Base-by-base conservation (phyloP, 148 eudicot genomes). In the Vaccinium corymbosum region DNA sequence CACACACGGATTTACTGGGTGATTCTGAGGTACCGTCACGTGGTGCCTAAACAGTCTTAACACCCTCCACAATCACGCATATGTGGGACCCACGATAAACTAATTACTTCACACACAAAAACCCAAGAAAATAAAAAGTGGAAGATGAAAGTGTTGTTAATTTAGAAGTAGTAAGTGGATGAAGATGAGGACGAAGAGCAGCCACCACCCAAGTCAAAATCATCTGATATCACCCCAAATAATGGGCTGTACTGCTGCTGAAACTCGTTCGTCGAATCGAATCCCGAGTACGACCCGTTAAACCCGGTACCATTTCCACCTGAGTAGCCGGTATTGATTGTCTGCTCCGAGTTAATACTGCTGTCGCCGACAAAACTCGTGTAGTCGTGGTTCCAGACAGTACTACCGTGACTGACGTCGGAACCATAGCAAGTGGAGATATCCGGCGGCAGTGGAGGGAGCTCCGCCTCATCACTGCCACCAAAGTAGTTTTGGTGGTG, bases 401-500 rank as follows among this genome's bases (percentile, higher is more conserved):
- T 42, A 46, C 49, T 42, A 15, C 50, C 52, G 20, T 74, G 51
- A 72, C 49, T 29, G 29, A 10, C 16, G 3, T 77, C 35, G 9
- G 80, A 51, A 48, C 52, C 50, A 6, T 38, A 49, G 71, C 68
- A 13, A 13, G 85, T 84, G 14, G 55, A 51, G 4, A 86, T 61
- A 38, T 82, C 85, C 11, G 80, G 85, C 7, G 87, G 85, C 29
- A 82, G 71, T 29, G 85, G 87, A 1, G 87, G 87, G 12, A 86
- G 72, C 32, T 82, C 87, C 51, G 79, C 32, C 53, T 66, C 73
- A 4, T 38, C 38, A 1, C 22, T 14, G 1, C 15, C 62, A 15
- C 55, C 49, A 46, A 75, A 75, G 53, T 48, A 74, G 51, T 35
- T n/a, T 73, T 74, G 78, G 22, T 46, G 52, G 32, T 50, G 53